phyloP scores from a whole-genome alignment of 164 flowering plant species.

The Saururus chinensis region DNA sequence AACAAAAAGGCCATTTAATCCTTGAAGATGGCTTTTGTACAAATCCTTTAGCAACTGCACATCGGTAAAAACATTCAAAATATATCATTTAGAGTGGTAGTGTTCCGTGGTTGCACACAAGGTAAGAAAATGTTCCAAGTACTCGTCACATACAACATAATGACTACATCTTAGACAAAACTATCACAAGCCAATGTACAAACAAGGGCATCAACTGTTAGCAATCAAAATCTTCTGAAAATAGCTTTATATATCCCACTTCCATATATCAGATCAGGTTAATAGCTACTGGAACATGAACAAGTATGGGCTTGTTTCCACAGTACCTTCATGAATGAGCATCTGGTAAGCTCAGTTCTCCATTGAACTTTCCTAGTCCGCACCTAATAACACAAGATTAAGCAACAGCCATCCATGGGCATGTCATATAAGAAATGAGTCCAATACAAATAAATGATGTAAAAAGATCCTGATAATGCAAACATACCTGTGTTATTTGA shows the following conservation, averaged over 20 bases:
- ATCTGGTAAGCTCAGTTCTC: slow-evolving; percentile 21
- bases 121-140: no score
- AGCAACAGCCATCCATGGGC: background rate
- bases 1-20: background rate
- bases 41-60: background rate
- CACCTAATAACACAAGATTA: slow-evolving; percentile 21
- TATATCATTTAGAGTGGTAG: background rate
- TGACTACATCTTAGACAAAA: no score
- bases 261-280: no score
- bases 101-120: background rate
- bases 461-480: background rate
- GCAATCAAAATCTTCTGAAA: no score
- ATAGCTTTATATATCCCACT: no score
- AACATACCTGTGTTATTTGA: slow-evolving; percentile 42
- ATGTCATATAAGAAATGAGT: background rate
- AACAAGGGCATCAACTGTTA: no score
- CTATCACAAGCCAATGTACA: no score
- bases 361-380: slow-evolving; percentile 26
- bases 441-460: background rate
- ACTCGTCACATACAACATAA: no score
- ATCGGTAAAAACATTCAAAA: background rate
- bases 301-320: no score
- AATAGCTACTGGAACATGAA: no score
- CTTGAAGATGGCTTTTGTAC: background rate
- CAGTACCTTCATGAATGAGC: slow-evolving; percentile 51